Percentiles rank a stretch among this genome's conserved stretches.
These are phyloP conservation scores for Ophiocordyceps camponoti-leonardi DNA, from an alignment of 2,329 filamentous ascomycete genomes.

Conservation along the genomic window DNA sequence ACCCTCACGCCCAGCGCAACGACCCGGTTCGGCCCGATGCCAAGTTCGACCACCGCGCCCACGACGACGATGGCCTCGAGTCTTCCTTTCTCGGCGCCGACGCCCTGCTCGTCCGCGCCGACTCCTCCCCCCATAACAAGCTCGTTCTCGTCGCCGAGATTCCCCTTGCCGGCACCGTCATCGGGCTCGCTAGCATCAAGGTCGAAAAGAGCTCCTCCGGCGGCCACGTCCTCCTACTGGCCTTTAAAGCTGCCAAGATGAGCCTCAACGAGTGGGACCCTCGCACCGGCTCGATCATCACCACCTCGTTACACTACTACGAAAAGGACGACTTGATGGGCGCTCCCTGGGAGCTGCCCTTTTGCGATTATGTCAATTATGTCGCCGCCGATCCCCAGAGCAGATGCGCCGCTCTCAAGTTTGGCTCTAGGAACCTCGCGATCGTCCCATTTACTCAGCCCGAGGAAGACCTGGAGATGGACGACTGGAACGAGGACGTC, in stretches of 20 bases:
- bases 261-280: slow-evolving; percentile 91
- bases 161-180: slow-evolving; percentile 66
- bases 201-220: slow-evolving; percentile 56
- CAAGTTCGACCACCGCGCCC: slow-evolving; percentile 32
- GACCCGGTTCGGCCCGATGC: slow-evolving; percentile 22
- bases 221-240: slow-evolving; percentile 68
- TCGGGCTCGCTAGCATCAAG: slow-evolving; percentile 64
- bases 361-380: slow-evolving; percentile 63
- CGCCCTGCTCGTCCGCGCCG: slow-evolving; percentile 40
- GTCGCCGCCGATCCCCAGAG: slow-evolving; percentile 80
- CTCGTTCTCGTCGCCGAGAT: slow-evolving; percentile 77
- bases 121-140: slow-evolving; percentile 53
- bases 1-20: slow-evolving; percentile 21
- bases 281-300: slow-evolving; percentile 59
- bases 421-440: slow-evolving; percentile 73
- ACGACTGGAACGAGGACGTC: slow-evolving; percentile 72
- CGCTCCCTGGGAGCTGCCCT: slow-evolving; percentile 62
- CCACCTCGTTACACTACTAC: slow-evolving; percentile 93
- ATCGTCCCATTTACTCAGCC: slow-evolving; percentile 82
- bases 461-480: slow-evolving; percentile 79
- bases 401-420: slow-evolving; percentile 86
- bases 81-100: slow-evolving; percentile 50
- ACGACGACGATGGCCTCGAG: slow-evolving; percentile 47
- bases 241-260: slow-evolving; percentile 81
- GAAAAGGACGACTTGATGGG: slow-evolving; percentile 80